Percentiles rank a stretch among this genome's conserved stretches.
phyloP scores from a whole-genome alignment of 2,329 filamentous ascomycete species.

The Botrytis porri region DNA sequence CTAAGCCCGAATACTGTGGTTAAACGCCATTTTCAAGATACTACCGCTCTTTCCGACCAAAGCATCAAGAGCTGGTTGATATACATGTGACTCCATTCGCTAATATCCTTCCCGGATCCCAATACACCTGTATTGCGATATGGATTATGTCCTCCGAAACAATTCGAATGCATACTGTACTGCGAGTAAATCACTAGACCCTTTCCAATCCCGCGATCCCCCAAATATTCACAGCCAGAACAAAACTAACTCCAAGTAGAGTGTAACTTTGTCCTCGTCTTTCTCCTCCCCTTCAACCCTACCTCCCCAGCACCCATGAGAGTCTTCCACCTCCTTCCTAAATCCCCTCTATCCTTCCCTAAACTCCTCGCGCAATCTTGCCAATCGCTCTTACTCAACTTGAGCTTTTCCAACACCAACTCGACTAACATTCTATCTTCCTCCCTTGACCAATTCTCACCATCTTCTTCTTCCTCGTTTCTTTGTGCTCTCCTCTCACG shows the following conservation, averaged over 20 bases:
- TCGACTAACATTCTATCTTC: conserved; percentile 66
- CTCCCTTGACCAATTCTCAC: conserved; percentile 54
- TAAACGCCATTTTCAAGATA: background rate
- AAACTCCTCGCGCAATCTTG: conserved; percentile 63
- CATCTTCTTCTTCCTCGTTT: conserved; percentile 3
- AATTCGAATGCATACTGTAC: background rate
- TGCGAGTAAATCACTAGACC: background rate
- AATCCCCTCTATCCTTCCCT: conserved; percentile 56
- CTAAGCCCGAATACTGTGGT: background rate
- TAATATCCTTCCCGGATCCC: background rate
- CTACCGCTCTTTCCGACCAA: background rate
- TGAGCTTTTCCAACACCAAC: conserved; percentile 64
- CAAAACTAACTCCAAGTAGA: conserved; percentile 51
- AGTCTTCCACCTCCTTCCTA: conserved; percentile 61
- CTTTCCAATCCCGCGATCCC: background rate
- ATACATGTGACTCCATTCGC: background rate
- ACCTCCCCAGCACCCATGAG: conserved; percentile 58
- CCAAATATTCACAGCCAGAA: conserved; percentile 1
- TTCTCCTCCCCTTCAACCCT: conserved; percentile 50
- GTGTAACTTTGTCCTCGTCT: conserved; percentile 48
- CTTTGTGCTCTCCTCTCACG: conserved; percentile 29
- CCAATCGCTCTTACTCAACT: conserved; percentile 63
- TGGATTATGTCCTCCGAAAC: background rate
- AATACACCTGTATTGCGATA: conserved; percentile 1
- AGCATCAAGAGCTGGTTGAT: background rate